Base-by-base conservation (phyloP, 2,329 filamentous ascomycete species). In the Colletotrichum sojae region DNA sequence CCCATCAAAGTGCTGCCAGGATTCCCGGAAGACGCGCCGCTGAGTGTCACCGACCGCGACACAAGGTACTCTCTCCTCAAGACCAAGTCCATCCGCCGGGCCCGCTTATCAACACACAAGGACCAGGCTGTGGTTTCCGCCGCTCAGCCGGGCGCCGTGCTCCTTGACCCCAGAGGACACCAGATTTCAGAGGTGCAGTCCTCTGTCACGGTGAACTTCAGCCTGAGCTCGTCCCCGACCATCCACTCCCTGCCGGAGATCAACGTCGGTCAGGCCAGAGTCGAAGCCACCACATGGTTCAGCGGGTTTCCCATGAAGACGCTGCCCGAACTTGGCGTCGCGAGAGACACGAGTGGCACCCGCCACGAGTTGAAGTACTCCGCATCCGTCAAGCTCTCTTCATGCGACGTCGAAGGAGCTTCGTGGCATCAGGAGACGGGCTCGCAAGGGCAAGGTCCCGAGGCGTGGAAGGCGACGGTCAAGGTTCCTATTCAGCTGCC, bases 201-300 rank as follows among this genome's bases (percentile, higher is more conserved):
- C 78, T 76, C 76, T 9, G 82, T 83, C 20, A 79, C 76, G 51
- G 73, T 90, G 57, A 76, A 81, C 71, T 76, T 89, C 6, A 77
- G 77, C 58, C 89, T 88, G 71, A 80, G 81, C 59, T 83, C 87
- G 0, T 73, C 77, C 1, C 79, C 81, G 2, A 71, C 77, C 51
- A 83, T 84, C 40, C 76, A 79, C 2, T 72, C 77, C 1, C 83
- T 85, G 5, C 87, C 87, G 40, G 84, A 81, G 73, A 76, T 89
- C 70, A 83, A 83, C 27, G 79, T 79, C 1, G 79, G 87, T 6
- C 78, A 83, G 3, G 81, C 81, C 63, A 89, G 88, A 77, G 73
- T 89, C 25, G 79, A 81, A 0, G 80, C 85, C 0, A 81, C 84
- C 61, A 89, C 86, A 4, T 89, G 83, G 77, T 89, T 83, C 76